Percentiles rank a stretch among this genome's conserved stretches.
phyloP scores from a whole-genome alignment of 1,284 basidiomycete genomes.

The Ustilago nuda region DNA sequence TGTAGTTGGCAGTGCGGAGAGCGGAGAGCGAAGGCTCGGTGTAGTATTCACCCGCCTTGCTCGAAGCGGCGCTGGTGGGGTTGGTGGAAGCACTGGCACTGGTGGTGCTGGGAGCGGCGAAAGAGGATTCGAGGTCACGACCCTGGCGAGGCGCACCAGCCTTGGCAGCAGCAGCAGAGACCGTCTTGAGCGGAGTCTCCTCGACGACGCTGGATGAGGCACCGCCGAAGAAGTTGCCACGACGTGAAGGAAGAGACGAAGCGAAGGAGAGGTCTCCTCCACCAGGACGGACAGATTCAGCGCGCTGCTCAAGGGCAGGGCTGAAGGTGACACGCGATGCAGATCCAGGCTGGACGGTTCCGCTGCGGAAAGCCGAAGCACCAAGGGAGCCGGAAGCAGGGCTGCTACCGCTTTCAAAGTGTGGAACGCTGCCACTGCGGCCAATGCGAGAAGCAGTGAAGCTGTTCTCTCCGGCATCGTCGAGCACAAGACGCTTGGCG shows the following conservation, averaged over 20 bases:
- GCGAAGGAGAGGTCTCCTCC: conserved; percentile 56
- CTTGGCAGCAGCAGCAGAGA: conserved; percentile 42
- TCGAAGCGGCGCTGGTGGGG: conserved; percentile 24
- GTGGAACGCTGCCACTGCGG: conserved; percentile 50
- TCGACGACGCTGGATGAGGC: conserved; percentile 37
- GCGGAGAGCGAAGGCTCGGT: conserved; percentile 57
- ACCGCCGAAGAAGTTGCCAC: conserved; percentile 42
- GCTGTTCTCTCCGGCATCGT: conserved; percentile 69
- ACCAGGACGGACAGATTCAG: conserved; percentile 47
- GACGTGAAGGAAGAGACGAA: conserved; percentile 51
- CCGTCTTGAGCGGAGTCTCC: conserved; percentile 53
- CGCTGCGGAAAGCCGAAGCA: conserved; percentile 45
- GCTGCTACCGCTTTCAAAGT: conserved; percentile 41
- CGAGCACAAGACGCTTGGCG: conserved; percentile 93
- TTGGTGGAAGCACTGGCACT: conserved; percentile 19
- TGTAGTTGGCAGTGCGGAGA: conserved; percentile 57
- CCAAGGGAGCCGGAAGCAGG: conserved; percentile 40
- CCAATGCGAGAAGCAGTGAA: conserved; percentile 44
- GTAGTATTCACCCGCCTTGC: conserved; percentile 62
- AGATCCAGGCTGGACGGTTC: conserved; percentile 46
- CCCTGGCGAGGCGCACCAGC: conserved; percentile 45
- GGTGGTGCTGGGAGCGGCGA: conserved; percentile 30
- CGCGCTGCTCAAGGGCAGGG: conserved; percentile 59
- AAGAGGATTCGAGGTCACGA: conserved; percentile 49
- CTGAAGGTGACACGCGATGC: conserved; percentile 57